These are phyloP conservation scores for Torulaspora quercuum DNA, from an alignment of 805 yeast species.

Conservation along the genomic window DNA sequence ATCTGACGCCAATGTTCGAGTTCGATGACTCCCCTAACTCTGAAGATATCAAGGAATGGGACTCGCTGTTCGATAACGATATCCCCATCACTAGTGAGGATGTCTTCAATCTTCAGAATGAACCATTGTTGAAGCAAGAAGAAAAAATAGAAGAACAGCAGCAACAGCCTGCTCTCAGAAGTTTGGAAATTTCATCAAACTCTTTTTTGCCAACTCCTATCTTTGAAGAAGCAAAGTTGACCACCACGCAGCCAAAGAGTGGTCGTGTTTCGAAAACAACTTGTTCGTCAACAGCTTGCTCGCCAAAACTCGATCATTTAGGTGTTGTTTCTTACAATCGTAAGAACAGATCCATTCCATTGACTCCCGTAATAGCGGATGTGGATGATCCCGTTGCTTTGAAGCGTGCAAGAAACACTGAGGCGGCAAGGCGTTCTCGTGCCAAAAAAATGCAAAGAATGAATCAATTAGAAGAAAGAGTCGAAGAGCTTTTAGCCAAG, in stretches of 20 bases:
- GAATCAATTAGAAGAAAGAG: conserved; percentile 74
- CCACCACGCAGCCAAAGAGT: conserved; percentile 11
- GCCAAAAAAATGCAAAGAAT: conserved; percentile 90
- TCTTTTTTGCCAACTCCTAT: conserved; percentile 36
- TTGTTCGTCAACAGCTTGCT: neutral
- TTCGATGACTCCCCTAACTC: conserved; percentile 27
- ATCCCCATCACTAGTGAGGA: conserved; percentile 40
- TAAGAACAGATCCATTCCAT: conserved; percentile 69
- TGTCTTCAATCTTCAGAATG: conserved; percentile 20
- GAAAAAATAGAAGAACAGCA: too few species aligned
- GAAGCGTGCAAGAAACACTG: conserved; percentile 93
- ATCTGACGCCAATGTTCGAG: conserved; percentile 62
- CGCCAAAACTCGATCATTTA: conserved; percentile 54
- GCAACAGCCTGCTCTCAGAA: too few species aligned
- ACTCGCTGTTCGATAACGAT: conserved; percentile 53
- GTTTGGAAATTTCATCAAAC: conserved; percentile 12
- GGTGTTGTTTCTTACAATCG: conserved; percentile 76
- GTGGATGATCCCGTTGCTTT: conserved; percentile 63
- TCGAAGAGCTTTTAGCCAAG: conserved; percentile 56
- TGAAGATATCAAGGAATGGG: conserved; percentile 50
- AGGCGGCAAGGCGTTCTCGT: conserved; percentile 93
- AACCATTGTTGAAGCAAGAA: neutral
- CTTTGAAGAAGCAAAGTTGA: conserved; percentile 28
- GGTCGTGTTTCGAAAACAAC: conserved; percentile 3
- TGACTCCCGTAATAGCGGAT: conserved; percentile 63